Percentiles rank a stretch among this genome's conserved stretches.
Evolutionary conservation across 495 filamentous ascomycete genomes (phyloP).

Genomic region (Podospora pseudocomata): DNA sequence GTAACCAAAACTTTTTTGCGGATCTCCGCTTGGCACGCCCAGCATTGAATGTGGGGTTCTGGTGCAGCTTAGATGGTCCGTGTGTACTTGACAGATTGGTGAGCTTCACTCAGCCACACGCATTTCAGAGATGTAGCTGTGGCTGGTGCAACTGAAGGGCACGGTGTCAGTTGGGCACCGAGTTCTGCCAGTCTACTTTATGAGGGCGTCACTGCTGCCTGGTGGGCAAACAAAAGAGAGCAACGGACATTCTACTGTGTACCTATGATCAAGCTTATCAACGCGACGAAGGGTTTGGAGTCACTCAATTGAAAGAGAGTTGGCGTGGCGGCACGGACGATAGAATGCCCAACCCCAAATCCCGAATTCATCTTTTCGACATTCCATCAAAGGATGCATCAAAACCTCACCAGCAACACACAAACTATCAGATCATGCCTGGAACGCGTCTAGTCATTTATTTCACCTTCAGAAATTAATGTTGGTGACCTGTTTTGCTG

Average conservation of each 20-base stretch:
- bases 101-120: not conserved
- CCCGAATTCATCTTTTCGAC: too few relatives aligned
- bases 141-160: too few relatives aligned
- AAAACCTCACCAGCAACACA: not conserved
- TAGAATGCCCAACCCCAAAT: not conserved
- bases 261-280: too few relatives aligned
- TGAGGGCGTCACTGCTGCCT: too few relatives aligned
- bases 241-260: too few relatives aligned
- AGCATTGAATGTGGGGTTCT: not conserved
- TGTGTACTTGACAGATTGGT: not conserved
- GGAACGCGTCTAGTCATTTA: not conserved
- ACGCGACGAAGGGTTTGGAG: too few relatives aligned
- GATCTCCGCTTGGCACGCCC: conserved; percentile 12
- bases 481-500: not conserved
- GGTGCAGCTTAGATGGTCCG: not conserved
- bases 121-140: too few relatives aligned
- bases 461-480: too few relatives aligned
- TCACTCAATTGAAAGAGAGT: not conserved
- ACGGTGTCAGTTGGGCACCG: too few relatives aligned
- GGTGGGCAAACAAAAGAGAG: too few relatives aligned
- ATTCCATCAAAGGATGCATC: too few relatives aligned
- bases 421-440: not conserved
- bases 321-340: not conserved
- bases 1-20: conserved; percentile 24
- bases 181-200: too few relatives aligned